phyloP scores from a whole-genome alignment of 1,284 basidiomycete genomes.

The Marasmius oreades region DNA sequence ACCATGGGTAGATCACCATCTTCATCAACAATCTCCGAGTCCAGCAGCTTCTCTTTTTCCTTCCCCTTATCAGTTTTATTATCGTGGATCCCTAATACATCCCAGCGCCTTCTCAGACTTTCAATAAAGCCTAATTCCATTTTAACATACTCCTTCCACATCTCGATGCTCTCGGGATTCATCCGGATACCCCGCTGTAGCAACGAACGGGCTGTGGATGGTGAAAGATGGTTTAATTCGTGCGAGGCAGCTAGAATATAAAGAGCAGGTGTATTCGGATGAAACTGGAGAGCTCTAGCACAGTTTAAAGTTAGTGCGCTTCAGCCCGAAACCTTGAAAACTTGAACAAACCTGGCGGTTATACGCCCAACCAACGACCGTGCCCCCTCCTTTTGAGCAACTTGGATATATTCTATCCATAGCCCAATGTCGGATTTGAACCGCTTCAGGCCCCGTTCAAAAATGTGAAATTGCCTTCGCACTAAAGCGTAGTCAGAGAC shows the following conservation, averaged over 20 bases:
- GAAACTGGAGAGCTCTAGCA: conserved; percentile 78
- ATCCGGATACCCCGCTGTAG: conserved; percentile 85
- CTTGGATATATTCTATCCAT: conserved; percentile 87
- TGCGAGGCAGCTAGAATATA: conserved; percentile 88
- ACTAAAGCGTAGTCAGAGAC: conserved; percentile 83
- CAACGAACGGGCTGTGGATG: conserved; percentile 79
- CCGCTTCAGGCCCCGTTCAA: conserved; percentile 85
- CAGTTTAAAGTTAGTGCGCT: background rate
- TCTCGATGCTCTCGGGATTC: conserved; percentile 62
- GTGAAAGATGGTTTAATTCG: conserved; percentile 76
- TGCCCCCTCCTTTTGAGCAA: conserved; percentile 80
- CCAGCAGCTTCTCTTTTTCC: conserved; percentile 19
- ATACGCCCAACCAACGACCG: conserved; percentile 77
- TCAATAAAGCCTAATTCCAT: conserved; percentile 92
- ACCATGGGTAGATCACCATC: conserved; percentile 18
- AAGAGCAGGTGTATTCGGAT: conserved; percentile 75
- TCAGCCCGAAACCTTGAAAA: background rate
- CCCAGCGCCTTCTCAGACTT: conserved; percentile 79
- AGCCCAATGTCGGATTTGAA: conserved; percentile 86
- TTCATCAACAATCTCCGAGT: conserved; percentile 14
- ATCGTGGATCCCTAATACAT: conserved; percentile 58
- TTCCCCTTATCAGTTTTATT: conserved; percentile 22
- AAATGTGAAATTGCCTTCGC: conserved; percentile 82
- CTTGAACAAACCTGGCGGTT: conserved; percentile 58
- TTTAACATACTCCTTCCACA: conserved; percentile 88